Evolutionary conservation across 352 stramenopile species (phyloP).

Genomic region (Globisporangium echinulatum): DNA sequence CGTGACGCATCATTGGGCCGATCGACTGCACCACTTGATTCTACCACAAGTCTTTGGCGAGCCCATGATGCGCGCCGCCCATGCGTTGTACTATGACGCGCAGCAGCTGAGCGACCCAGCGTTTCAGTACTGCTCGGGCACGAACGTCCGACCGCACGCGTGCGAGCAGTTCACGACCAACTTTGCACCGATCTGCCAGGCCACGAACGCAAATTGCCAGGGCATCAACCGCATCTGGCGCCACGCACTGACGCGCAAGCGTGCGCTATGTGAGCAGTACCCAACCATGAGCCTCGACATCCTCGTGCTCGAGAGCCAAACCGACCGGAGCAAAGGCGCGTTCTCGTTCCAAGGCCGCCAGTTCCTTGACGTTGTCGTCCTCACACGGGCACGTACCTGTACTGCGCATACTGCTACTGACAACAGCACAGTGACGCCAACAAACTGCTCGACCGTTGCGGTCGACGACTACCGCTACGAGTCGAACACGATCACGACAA

Average conservation of each 20-base stretch:
- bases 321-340: conserved; percentile 4
- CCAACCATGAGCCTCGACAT: conserved; percentile 11
- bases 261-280: conserved; percentile 6
- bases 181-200: conserved; percentile 4
- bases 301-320: conserved; percentile 17
- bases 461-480: conserved; percentile 18
- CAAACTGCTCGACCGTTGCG: conserved; percentile 2
- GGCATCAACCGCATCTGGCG: conserved; percentile 5
- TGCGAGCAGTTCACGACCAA: not conserved
- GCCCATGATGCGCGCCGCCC: conserved; percentile 7
- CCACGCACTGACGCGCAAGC: conserved; percentile 6
- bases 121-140: conserved; percentile 7
- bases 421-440: not conserved
- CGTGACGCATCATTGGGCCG: conserved; percentile 6
- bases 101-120: not conserved
- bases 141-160: not conserved
- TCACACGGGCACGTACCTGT: conserved; percentile 5
- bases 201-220: conserved; percentile 6
- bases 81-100: conserved; percentile 14
- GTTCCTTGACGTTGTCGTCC: conserved; percentile 12
- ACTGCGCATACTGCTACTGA: not conserved
- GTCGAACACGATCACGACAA: conserved; percentile 2
- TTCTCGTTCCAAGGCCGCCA: conserved; percentile 14
- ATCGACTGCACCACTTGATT: conserved; percentile 17
- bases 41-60: conserved; percentile 20